These are phyloP conservation scores for Tulasnella sp. DNA, from an alignment of 768 basidiomycete species.

Conservation along the genomic window DNA sequence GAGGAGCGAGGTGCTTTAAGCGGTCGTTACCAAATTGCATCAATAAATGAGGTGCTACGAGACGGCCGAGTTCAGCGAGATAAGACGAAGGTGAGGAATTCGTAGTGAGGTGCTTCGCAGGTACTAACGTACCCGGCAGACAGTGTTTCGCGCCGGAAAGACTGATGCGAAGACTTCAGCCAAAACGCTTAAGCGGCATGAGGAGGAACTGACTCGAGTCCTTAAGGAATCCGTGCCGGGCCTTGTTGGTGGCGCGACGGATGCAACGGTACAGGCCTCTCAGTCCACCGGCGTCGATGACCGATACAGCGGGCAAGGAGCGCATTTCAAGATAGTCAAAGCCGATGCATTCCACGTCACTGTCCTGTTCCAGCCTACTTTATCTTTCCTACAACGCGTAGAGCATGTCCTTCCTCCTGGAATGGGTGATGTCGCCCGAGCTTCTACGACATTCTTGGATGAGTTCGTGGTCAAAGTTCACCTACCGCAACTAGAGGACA, in stretches of 20 bases:
- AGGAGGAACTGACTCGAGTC: slow-evolving; percentile 73
- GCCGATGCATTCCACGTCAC: slow-evolving; percentile 93
- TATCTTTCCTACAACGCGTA: slow-evolving; percentile 69
- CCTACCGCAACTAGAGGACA: slow-evolving; percentile 90
- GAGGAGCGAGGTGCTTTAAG: slow-evolving; percentile 71
- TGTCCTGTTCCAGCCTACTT: slow-evolving; percentile 87
- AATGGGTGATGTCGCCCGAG: slow-evolving; percentile 42
- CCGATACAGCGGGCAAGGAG: slow-evolving; percentile 54
- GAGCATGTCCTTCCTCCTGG: slow-evolving; percentile 63
- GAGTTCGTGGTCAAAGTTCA: slow-evolving; percentile 91
- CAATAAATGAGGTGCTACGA: slow-evolving; percentile 87
- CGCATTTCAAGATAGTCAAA: slow-evolving; percentile 74
- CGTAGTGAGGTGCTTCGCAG: neutral
- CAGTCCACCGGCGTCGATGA: slow-evolving; percentile 53
- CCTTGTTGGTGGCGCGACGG: slow-evolving; percentile 59
- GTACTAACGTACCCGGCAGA: slow-evolving; percentile 23
- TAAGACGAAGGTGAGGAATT: slow-evolving; percentile 60
- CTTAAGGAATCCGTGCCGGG: slow-evolving; percentile 91
- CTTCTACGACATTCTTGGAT: slow-evolving; percentile 66
- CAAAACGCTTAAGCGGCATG: slow-evolving; percentile 59
- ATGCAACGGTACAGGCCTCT: slow-evolving; percentile 40
- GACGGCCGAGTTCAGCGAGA: slow-evolving; percentile 73
- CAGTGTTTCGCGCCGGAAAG: slow-evolving; percentile 83
- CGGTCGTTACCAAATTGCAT: slow-evolving; percentile 78
- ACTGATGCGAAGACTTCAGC: slow-evolving; percentile 64